Base-by-base conservation (phyloP, 2,329 filamentous ascomycete species). In the Dryadomyces quercus-mongolicae region DNA sequence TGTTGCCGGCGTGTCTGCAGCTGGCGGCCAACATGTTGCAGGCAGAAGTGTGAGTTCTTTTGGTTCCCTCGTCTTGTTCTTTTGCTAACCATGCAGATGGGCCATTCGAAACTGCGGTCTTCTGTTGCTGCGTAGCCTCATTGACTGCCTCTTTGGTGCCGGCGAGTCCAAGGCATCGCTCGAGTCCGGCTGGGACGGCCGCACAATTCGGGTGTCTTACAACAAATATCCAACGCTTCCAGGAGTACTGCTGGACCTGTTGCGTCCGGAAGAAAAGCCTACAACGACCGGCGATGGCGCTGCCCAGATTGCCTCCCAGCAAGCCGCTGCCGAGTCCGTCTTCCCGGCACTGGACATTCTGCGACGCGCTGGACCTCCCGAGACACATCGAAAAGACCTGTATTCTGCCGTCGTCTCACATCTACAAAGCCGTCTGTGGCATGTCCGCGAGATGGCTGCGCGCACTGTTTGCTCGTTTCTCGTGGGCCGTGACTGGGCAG, bases 61-160 rank as follows among this genome's bases (percentile, higher is more conserved):
- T 43, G n/a, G n/a, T n/a, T 42, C 5, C 38, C 5, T 10, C 38
- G 3, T 5, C 12, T 42, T 42, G 38, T 3, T 13, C 16, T 5
- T 42, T n/a, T 42, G n/a, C 40, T 43, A 9, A 47, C 45, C 21
- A 9, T 18, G 4, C 15, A 51, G 49, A 3, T 98, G 93, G 93
- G 88, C 91, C 0, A 90, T 98, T 55, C 84, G 91, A 1, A 98
- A 98, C 66, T 96, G 90, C 60, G 90, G 90, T 2, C 71, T 97
- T 38, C 86, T 97, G 70, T 80, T 98, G 7, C 83, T 97, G 59
- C 82, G 92, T 54, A 88, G 89, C 58, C 74, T 96, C 5, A 86
- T 95, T 52, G 88, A 93, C 64, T 79, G 80, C 58, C 71, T 94
- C 1, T 81, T 93, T 31, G 87, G 88, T 16, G 88, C 84, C 0